Evolutionary conservation across 148 eudicot species (phyloP).

Genomic region (Nepenthes mirabilis): DNA sequence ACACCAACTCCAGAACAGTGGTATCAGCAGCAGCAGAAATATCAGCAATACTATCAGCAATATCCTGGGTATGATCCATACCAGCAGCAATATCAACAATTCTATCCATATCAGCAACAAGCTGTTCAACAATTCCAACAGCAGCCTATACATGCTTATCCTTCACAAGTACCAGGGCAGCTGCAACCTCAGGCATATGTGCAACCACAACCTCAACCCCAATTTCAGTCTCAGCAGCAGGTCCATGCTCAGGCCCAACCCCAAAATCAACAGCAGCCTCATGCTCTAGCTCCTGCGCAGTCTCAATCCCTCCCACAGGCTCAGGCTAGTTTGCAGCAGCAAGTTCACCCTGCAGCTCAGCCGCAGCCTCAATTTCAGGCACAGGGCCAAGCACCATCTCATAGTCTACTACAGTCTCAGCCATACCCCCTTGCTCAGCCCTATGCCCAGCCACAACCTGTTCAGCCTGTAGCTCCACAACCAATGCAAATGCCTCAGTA

Average conservation of each 20-base stretch:
- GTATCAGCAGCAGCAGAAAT: conserved; percentile 81
- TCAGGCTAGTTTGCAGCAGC: conserved; percentile 18
- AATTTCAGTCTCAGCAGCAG: conserved; percentile 17
- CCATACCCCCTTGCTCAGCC: conserved; percentile 24
- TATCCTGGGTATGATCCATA: conserved; percentile 55
- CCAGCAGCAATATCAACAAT: conserved; percentile 58
- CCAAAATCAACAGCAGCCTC: conserved; percentile 8
- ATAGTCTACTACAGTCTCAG: conserved; percentile 24
- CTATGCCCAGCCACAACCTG: conserved; percentile 22
- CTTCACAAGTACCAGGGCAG: conserved; percentile 20
- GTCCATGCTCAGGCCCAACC: conserved; percentile 24
- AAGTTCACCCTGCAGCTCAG: conserved; percentile 19
- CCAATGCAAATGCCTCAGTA: conserved; percentile 28
- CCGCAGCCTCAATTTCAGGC: conserved; percentile 27
- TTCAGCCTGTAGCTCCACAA: conserved; percentile 28
- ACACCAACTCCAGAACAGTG: conserved; percentile 57
- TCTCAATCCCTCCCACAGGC: conserved; percentile 14
- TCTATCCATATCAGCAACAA: conserved; percentile 62
- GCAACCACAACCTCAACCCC: conserved; percentile 26
- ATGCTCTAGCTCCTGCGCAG: conserved; percentile 18
- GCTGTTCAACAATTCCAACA: conserved; percentile 47
- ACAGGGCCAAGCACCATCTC: conserved; percentile 21
- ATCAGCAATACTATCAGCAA: conserved; percentile 76
- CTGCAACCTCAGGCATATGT: conserved; percentile 28
- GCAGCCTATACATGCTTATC: conserved; percentile 26